A percentile compares a stretch with the other conserved stretches of the same genome.
These are phyloP conservation scores for Raphanus raphanistrum DNA, from an alignment of 345 rosid genomes.

Conservation along the genomic window DNA sequence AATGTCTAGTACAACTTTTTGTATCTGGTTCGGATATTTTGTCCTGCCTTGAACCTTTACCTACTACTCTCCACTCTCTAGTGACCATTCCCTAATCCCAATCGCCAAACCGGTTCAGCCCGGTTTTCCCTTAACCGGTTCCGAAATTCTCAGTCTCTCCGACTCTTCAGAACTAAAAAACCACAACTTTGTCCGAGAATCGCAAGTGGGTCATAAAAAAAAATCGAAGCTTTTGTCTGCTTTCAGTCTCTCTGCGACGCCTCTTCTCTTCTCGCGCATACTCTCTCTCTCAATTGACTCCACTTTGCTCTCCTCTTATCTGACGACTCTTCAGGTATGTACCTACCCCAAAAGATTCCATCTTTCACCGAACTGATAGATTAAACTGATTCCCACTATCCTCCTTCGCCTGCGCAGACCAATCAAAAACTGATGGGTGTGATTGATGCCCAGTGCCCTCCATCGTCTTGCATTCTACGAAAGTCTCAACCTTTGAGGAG, in stretches of 20 bases:
- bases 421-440: slow-evolving; percentile 50
- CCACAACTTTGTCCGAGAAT: slow-evolving; percentile 10
- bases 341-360: not conserved
- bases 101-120: not conserved
- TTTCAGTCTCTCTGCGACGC: not conserved
- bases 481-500: slow-evolving; percentile 32
- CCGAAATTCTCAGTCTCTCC: not conserved
- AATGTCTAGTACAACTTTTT: too few species aligned
- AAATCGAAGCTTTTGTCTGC: slow-evolving; percentile 13
- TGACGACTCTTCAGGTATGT: slow-evolving; percentile 10
- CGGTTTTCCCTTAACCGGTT: not conserved
- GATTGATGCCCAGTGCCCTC: slow-evolving; percentile 43
- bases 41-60: not conserved
- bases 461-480: slow-evolving; percentile 40
- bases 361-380: not conserved
- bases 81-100: not conserved
- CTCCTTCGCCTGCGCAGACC: slow-evolving; percentile 1
- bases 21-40: too few species aligned
- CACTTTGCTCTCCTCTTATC: not conserved
- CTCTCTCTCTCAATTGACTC: not conserved
- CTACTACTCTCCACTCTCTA: not conserved
- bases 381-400: not conserved
- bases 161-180: slow-evolving; percentile 4
- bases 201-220: slow-evolving; percentile 1
- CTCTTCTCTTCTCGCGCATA: not conserved